These are phyloP conservation scores for Phytophthora uliginosa DNA, from an alignment of 352 stramenopile genomes.

Conservation along the genomic window DNA sequence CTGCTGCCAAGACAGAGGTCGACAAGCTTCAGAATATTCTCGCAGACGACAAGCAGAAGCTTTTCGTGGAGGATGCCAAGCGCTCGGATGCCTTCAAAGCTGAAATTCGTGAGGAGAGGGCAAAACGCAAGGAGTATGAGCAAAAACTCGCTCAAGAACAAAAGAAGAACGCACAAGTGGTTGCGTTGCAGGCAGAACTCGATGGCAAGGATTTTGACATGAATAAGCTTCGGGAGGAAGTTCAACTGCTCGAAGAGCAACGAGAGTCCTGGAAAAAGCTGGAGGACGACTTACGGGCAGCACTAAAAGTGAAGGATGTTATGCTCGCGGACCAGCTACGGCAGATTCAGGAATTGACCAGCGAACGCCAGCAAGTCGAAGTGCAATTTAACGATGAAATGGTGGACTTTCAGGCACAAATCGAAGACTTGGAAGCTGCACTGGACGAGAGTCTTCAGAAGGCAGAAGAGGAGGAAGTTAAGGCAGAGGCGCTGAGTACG, in stretches of 20 bases:
- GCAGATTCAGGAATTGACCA: conserved; percentile 58
- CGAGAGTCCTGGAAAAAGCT: conserved; percentile 43
- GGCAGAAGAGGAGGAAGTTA: conserved; percentile 41
- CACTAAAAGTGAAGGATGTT: conserved; percentile 76
- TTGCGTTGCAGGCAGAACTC: conserved; percentile 29
- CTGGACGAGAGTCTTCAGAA: conserved; percentile 71
- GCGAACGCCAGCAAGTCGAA: conserved; percentile 41
- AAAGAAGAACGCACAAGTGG: conserved; percentile 27
- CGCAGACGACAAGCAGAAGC: conserved; percentile 58
- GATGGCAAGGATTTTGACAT: conserved; percentile 34
- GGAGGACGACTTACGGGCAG: conserved; percentile 63
- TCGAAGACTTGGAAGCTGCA: conserved; percentile 70
- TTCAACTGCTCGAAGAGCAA: conserved; percentile 34
- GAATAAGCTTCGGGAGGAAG: conserved; percentile 32
- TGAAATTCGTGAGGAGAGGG: conserved; percentile 37
- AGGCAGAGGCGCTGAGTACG: conserved; percentile 32
- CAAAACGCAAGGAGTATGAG: conserved; percentile 40
- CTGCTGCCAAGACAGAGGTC: conserved; percentile 47
- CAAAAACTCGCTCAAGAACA: conserved; percentile 38
- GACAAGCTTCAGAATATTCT: conserved; percentile 56
- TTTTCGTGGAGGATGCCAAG: conserved; percentile 57
- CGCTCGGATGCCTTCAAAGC: conserved; percentile 56
- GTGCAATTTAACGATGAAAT: conserved; percentile 63
- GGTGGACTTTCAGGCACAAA: conserved; percentile 52
- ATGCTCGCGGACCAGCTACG: conserved; percentile 75